These are phyloP conservation scores for Blattamonas nauphoetae DNA, from an alignment of 78 protist species.

Conservation along the genomic window DNA sequence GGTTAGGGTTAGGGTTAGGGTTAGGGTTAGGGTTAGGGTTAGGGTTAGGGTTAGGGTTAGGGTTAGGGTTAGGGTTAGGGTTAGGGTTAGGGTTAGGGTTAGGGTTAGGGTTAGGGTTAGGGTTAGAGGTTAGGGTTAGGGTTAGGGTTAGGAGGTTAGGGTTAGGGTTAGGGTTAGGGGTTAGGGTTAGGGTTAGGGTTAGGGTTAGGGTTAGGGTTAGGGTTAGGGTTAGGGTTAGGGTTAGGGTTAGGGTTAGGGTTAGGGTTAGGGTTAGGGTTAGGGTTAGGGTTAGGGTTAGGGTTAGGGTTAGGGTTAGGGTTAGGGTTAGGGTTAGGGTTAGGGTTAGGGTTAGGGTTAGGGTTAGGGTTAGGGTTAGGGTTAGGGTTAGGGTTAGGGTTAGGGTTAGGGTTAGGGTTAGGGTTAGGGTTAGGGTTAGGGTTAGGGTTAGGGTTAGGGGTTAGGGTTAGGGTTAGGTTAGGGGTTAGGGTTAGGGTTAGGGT, in stretches of 20 bases:
- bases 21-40: conserved; percentile 4
- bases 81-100: conserved; percentile 4
- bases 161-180: conserved; percentile 2
- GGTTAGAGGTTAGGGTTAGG: background rate
- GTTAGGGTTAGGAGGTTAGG: too few species aligned
- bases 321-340: background rate
- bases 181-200: background rate
- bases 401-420: conserved; percentile 5
- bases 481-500: conserved; percentile 5
- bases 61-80: conserved; percentile 9
- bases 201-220: background rate
- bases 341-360: conserved; percentile 5
- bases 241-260: conserved; percentile 4
- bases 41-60: conserved; percentile 5
- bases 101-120: conserved; percentile 1
- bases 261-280: conserved; percentile 5
- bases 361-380: conserved; percentile 4
- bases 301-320: background rate
- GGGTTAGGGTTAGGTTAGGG: background rate
- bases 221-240: conserved; percentile 5
- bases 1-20: conserved; percentile 5
- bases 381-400: conserved; percentile 5
- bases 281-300: background rate
- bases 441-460: conserved; percentile 4
- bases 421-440: conserved; percentile 4